Evolutionary conservation across 225 moss, liverwort and hornwort genomes (phyloP).

Genomic region (Straminergon stramineum): DNA sequence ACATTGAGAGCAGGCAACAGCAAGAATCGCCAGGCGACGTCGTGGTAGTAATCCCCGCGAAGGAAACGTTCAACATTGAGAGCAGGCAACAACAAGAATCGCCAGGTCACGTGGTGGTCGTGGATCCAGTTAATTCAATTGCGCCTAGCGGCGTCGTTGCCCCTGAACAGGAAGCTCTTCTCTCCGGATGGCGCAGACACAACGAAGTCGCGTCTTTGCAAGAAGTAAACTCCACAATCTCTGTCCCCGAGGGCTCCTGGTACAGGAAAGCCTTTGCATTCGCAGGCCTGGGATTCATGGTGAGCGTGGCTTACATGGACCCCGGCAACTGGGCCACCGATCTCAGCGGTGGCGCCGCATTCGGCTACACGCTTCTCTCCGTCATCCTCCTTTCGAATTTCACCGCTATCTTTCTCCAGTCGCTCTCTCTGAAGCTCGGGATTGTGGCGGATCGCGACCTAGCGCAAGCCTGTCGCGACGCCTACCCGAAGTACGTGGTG

Average conservation of each 20-base stretch:
- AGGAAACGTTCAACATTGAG: slow-evolving; percentile 37
- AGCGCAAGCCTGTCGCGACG: slow-evolving; percentile 89
- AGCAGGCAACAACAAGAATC: neutral
- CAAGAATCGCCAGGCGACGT: neutral
- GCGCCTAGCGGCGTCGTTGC: neutral
- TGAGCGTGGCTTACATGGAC: slow-evolving; percentile 98
- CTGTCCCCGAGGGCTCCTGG: slow-evolving; percentile 58
- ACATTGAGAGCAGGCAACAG: slow-evolving; percentile 17
- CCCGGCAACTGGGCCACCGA: slow-evolving; percentile 98
- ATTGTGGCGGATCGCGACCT: slow-evolving; percentile 84
- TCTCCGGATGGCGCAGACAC: slow-evolving; percentile 42
- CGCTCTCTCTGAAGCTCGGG: slow-evolving; percentile 67
- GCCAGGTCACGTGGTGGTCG: slow-evolving; percentile 13
- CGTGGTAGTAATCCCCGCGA: neutral
- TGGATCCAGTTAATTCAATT: neutral
- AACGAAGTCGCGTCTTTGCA: slow-evolving; percentile 59
- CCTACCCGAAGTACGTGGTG: slow-evolving; percentile 66
- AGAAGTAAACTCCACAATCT: slow-evolving; percentile 62
- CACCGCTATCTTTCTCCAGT: slow-evolving; percentile 73
- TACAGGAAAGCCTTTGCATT: slow-evolving; percentile 88
- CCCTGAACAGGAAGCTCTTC: slow-evolving; percentile 16
- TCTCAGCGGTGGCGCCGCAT: slow-evolving; percentile 70
- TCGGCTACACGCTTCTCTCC: slow-evolving; percentile 73
- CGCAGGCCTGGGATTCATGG: slow-evolving; percentile 78
- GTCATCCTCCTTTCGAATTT: slow-evolving; percentile 74